Base-by-base conservation (phyloP, 257 asterid genomes). In the Fraxinus anomala region DNA sequence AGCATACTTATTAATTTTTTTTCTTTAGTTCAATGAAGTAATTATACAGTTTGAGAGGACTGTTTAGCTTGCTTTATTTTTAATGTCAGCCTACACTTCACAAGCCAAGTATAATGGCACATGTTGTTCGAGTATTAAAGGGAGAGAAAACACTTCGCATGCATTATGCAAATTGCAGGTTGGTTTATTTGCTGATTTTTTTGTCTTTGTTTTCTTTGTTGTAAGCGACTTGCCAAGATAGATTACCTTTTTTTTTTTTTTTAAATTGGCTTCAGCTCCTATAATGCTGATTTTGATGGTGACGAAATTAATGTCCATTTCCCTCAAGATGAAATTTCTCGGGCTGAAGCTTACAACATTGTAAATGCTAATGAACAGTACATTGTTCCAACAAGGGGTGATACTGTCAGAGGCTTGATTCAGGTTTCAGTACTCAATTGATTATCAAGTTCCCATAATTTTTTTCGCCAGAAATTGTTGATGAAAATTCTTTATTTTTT, bases 121-220 rank as follows among this genome's bases (percentile, higher is more conserved):
- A 96, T 81, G 88, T 90, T 11, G 99, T 96, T 80, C 98, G 99
- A 73, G 97, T 96, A 44, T 84, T 96, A 78, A 90, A 93, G 81
- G 99, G 99, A 73, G 99, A 96, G 84, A 96, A 89, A 88, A 93
- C 99, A 6, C 96, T 96, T 75, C 94, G 99, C 75, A 96, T 96
- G 99, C 99, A 96, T 88, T 96, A 96, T 84, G 99, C 99, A 75
- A 96, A 96, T 88, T 96, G 99, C 99, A 96, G 99, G 99, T 96
- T 86, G 37, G 89, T 73, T 68, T 68, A 34, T 68, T 44, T 73
- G 24, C 23, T 68, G 24, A 47, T 80, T 65, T 24, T 73, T 70
- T 23, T 30, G 54, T 70, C 19, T 67, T 36, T 37, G 44, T 40
- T 16, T 39, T 40, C 49, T 70, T 31, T 83, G 13, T 61, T 76